Evolutionary conservation across 192 early-diverging fungal species (phyloP).

Genomic region (Mortierella antarctica): DNA sequence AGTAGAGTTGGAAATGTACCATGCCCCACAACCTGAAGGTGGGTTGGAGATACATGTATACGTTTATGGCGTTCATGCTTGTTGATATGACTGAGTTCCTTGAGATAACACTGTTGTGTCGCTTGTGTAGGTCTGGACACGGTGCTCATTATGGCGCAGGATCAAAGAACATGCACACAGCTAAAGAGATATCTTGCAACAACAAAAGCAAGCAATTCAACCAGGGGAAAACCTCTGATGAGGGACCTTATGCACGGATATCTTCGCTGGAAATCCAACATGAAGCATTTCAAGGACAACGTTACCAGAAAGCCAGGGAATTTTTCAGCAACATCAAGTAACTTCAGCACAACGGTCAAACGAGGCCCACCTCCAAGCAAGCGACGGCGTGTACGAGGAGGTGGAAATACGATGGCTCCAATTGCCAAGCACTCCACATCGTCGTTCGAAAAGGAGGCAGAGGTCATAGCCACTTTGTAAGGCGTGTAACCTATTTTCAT

Average conservation of each 20-base stretch:
- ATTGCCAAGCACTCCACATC: conserved; percentile 13
- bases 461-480: conserved; percentile 58
- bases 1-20: conserved; percentile 73
- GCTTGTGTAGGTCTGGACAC: conserved; percentile 38
- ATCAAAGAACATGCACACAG: conserved; percentile 71
- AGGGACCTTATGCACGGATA: conserved; percentile 70
- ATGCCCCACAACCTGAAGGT: conserved; percentile 38
- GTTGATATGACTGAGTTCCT: neutral
- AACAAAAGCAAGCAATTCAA: conserved; percentile 16
- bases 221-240: conserved; percentile 50
- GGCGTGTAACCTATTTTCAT: neutral
- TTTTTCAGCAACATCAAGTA: neutral
- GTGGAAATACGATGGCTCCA: conserved; percentile 21
- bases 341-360: neutral
- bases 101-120: neutral
- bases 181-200: conserved; percentile 66
- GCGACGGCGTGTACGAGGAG: conserved; percentile 56
- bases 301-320: conserved; percentile 16
- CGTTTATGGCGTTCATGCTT: neutral
- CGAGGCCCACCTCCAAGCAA: conserved; percentile 59
- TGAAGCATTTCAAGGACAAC: conserved; percentile 58
- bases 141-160: conserved; percentile 79
- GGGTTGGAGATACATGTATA: neutral
- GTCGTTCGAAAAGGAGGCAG: conserved; percentile 48
- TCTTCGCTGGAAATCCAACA: conserved; percentile 79